A percentile compares a stretch with the other conserved stretches of the same genome.
phyloP scores from a whole-genome alignment of 768 basidiomycete species.

The Macrolepiota dolichaula region DNA sequence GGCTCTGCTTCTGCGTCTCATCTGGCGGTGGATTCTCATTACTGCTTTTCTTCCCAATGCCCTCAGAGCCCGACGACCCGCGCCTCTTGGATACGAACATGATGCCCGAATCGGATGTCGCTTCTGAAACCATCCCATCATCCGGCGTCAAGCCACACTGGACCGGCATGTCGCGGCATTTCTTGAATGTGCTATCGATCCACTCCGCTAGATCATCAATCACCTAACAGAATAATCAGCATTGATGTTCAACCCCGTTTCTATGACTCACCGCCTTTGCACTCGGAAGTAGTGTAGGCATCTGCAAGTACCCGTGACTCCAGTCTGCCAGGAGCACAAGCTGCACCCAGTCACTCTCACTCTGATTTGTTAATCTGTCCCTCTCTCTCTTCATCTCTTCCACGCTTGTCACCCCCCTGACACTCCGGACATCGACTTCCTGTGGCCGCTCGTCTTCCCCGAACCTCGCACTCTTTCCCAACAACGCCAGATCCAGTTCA shows the following conservation, averaged over 20 bases:
- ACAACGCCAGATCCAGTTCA: conserved; percentile 62
- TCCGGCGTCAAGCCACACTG: conserved; percentile 7
- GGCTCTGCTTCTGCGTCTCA: conserved; percentile 26
- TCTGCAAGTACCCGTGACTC: conserved; percentile 97
- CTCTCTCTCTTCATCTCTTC: conserved; percentile 52
- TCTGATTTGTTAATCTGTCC: conserved; percentile 59
- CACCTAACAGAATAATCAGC: conserved; percentile 31
- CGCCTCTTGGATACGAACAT: conserved; percentile 63
- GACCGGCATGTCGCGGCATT: conserved; percentile 20
- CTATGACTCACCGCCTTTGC: conserved; percentile 51
- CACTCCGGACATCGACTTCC: conserved; percentile 27
- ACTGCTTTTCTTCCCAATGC: conserved; percentile 1
- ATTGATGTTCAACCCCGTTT: neutral
- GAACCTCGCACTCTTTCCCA: conserved; percentile 59
- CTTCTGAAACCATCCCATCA: conserved; percentile 22
- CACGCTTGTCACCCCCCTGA: conserved; percentile 28
- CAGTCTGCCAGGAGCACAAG: conserved; percentile 92
- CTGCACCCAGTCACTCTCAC: conserved; percentile 93
- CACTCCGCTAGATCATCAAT: conserved; percentile 86
- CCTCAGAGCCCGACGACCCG: conserved; percentile 14
- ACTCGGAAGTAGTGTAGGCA: conserved; percentile 83
- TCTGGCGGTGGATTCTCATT: conserved; percentile 14
- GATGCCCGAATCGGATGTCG: conserved; percentile 66
- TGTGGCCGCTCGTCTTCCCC: conserved; percentile 67
- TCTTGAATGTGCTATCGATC: conserved; percentile 78